phyloP scores from a whole-genome alignment of 192 early-diverging fungal genomes.

The Radiomyces spectabilis region DNA sequence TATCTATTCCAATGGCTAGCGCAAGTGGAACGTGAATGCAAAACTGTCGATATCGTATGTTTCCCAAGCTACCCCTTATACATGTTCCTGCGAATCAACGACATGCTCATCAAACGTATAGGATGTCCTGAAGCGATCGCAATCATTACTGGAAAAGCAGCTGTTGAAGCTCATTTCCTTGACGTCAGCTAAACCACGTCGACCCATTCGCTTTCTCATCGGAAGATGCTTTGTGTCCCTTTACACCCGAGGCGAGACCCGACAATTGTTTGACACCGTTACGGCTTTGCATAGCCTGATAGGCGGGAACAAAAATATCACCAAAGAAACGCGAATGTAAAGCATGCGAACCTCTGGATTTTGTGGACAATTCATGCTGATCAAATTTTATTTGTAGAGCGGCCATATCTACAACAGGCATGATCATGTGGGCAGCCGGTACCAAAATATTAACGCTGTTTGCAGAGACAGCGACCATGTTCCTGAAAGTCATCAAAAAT shows the following conservation, averaged over 20 bases:
- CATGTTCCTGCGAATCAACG: too few species aligned
- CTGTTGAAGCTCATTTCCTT: slow-evolving; percentile 64
- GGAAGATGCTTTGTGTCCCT: slow-evolving; percentile 59
- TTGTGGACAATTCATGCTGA: too few species aligned
- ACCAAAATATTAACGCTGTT: slow-evolving; percentile 68
- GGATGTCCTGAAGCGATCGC: slow-evolving; percentile 53
- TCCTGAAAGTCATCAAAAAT: slow-evolving; percentile 61
- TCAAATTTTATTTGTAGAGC: slow-evolving; percentile 51
- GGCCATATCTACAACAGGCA: slow-evolving; percentile 67
- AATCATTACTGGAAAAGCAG: slow-evolving; percentile 66
- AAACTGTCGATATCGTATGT: slow-evolving; percentile 40
- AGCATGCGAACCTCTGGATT: background rate
- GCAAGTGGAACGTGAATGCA: slow-evolving; percentile 66
- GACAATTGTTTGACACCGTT: slow-evolving; percentile 74
- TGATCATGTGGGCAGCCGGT: slow-evolving; percentile 69
- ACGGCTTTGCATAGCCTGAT: slow-evolving; percentile 53
- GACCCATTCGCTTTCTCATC: slow-evolving; percentile 65
- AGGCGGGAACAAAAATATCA: slow-evolving; percentile 47
- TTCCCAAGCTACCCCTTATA: background rate
- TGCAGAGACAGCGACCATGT: slow-evolving; percentile 51
- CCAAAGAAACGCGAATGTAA: slow-evolving; percentile 59
- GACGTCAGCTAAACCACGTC: slow-evolving; percentile 51
- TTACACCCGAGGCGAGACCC: slow-evolving; percentile 67
- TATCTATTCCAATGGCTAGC: slow-evolving; percentile 89
- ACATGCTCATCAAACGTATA: too few species aligned